A percentile compares a stretch with the other conserved stretches of the same genome.
Conservation (phyloP, 805 yeast genomes). For the Candida palmyrensis region DNA sequence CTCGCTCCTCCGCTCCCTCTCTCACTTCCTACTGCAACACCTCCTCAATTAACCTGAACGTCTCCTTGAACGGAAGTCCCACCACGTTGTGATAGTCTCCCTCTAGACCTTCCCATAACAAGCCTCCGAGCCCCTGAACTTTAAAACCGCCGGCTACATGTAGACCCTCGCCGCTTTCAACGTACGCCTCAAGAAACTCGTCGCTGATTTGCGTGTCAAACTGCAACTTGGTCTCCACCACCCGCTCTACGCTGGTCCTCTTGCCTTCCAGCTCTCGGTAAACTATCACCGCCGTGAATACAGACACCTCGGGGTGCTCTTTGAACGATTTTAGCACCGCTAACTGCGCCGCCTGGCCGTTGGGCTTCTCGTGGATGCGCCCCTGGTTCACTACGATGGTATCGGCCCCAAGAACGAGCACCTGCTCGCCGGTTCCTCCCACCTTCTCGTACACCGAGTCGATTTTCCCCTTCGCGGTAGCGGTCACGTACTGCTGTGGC, state of each 20-base stretch:
- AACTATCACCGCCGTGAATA: slow-evolving; percentile 30
- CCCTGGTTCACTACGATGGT: slow-evolving; percentile 64
- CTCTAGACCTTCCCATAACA: slow-evolving; percentile 53
- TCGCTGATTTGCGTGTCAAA: slow-evolving; percentile 42
- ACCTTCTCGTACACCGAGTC: slow-evolving; percentile 50
- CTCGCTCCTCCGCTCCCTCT: background rate
- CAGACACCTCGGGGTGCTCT: slow-evolving; percentile 17
- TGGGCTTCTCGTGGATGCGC: slow-evolving; percentile 74
- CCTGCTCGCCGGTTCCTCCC: slow-evolving; percentile 9
- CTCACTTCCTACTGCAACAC: slow-evolving; percentile 1
- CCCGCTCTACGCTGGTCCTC: slow-evolving; percentile 4
- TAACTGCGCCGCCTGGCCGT: slow-evolving; percentile 20
- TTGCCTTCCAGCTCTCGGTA: slow-evolving; percentile 11
- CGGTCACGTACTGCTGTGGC: slow-evolving; percentile 54
- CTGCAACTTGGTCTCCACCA: slow-evolving; percentile 38
- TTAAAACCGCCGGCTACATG: slow-evolving; percentile 92
- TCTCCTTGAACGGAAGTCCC: slow-evolving; percentile 71
- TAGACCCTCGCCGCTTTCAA: slow-evolving; percentile 65
- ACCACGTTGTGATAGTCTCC: slow-evolving; percentile 89
- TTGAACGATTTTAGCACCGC: slow-evolving; percentile 24
- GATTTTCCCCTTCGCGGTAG: slow-evolving; percentile 69
- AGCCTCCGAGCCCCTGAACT: slow-evolving; percentile 69
- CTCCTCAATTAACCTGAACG: slow-evolving; percentile 42
- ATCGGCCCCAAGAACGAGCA: slow-evolving; percentile 61
- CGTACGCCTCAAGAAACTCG: slow-evolving; percentile 57